These are phyloP conservation scores for Talinum fruticosum DNA, from an alignment of 148 eudicot genomes.

Conservation along the genomic window DNA sequence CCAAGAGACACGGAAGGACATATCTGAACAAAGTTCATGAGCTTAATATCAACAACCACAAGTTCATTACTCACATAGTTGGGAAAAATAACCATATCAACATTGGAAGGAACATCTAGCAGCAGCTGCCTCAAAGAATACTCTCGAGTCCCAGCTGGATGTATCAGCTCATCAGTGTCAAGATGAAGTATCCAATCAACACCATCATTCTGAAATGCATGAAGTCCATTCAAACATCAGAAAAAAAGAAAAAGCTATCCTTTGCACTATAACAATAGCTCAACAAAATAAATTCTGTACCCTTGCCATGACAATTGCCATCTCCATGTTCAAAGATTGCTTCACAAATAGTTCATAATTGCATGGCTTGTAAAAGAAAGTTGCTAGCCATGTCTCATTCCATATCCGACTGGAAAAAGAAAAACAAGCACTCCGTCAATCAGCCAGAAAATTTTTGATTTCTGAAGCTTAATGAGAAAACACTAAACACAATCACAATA, in stretches of 20 bases:
- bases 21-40: not conserved
- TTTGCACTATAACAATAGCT: not conserved
- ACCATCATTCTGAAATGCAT: slow-evolving; percentile 47
- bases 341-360: slow-evolving; percentile 93
- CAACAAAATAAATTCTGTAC: slow-evolving; percentile 33
- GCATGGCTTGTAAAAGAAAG: slow-evolving; percentile 96
- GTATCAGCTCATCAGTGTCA: slow-evolving; percentile 83
- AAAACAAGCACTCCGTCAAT: slow-evolving; percentile 14
- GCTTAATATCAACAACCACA: slow-evolving; percentile 6
- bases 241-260: not conserved
- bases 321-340: slow-evolving; percentile 92
- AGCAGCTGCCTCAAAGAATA: slow-evolving; percentile 80
- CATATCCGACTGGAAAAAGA: slow-evolving; percentile 66
- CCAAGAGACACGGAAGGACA: not conserved
- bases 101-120: slow-evolving; percentile 71
- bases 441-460: not conserved
- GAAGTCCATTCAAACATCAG: not conserved
- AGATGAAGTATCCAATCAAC: slow-evolving; percentile 97
- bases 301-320: slow-evolving; percentile 94
- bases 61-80: slow-evolving; percentile 65
- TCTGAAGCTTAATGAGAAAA: not conserved
- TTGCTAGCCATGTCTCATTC: slow-evolving; percentile 94
- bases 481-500: slow-evolving; percentile 6
- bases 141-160: slow-evolving; percentile 87
- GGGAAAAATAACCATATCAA: slow-evolving; percentile 91